Conservation (phyloP, 2,329 filamentous ascomycete genomes). For the Apiospora malaysiana region DNA sequence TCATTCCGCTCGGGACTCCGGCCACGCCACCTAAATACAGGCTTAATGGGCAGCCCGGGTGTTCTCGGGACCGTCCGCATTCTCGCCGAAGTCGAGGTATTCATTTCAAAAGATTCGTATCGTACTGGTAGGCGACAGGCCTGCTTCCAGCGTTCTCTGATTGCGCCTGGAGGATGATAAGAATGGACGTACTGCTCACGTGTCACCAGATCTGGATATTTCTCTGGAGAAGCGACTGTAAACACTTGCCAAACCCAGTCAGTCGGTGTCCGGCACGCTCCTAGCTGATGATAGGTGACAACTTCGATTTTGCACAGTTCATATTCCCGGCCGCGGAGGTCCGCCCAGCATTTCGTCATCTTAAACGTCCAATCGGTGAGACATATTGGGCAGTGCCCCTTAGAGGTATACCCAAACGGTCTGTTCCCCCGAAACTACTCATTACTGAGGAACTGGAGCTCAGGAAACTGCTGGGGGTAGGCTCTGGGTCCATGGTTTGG, state of each 20-base stretch:
- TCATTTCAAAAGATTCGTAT: background rate
- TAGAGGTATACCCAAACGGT: background rate
- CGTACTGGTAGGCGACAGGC: background rate
- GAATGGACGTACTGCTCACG: background rate
- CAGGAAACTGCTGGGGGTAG: background rate
- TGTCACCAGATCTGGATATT: background rate
- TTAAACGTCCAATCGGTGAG: background rate
- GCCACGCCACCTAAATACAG: background rate
- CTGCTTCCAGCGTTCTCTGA: background rate
- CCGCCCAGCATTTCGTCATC: background rate
- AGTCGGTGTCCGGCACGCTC: background rate
- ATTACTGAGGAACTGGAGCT: background rate
- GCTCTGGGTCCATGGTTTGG: background rate
- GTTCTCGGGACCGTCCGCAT: too few species aligned
- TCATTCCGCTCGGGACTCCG: background rate
- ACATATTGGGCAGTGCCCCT: background rate
- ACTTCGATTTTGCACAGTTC: background rate
- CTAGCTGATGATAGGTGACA: background rate
- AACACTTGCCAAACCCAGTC: background rate
- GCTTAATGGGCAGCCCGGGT: background rate
- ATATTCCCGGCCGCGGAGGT: background rate
- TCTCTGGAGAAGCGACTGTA: background rate
- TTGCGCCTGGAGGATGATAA: background rate
- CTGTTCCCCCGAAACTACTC: background rate
- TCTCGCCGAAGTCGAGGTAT: background rate